These are phyloP conservation scores for Tephrocybe sp. DNA, from an alignment of 768 basidiomycete genomes.

Conservation along the genomic window DNA sequence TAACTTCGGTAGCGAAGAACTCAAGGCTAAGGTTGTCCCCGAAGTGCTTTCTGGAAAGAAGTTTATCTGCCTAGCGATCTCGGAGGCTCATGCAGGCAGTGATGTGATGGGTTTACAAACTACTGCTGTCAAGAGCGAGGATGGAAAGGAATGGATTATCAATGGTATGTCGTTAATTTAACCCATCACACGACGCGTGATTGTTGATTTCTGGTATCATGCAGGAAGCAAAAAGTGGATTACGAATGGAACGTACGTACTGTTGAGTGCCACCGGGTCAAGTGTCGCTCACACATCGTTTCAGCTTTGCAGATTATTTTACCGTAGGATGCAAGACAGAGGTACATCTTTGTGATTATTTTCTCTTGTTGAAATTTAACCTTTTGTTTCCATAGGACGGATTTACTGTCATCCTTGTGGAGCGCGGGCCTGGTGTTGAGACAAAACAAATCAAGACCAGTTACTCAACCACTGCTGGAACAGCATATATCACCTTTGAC, in stretches of 20 bases:
- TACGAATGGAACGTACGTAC: conserved; percentile 66
- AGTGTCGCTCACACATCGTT: background rate
- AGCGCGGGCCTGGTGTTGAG: conserved; percentile 54
- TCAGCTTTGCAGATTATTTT: conserved; percentile 56
- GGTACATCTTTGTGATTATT: conserved; percentile 12
- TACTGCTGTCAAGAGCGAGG: conserved; percentile 72
- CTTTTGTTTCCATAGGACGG: conserved; percentile 34
- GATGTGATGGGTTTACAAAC: conserved; percentile 83
- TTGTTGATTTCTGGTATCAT: background rate
- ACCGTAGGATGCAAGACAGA: conserved; percentile 73
- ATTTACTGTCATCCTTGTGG: conserved; percentile 32
- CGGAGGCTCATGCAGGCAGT: conserved; percentile 84
- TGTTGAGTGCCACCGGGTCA: too few species aligned
- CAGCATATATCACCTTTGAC: conserved; percentile 80
- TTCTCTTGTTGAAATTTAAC: conserved; percentile 52
- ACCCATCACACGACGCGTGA: background rate
- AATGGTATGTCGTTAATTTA: conserved; percentile 43
- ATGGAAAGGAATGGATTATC: conserved; percentile 83
- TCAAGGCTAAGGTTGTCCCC: conserved; percentile 55
- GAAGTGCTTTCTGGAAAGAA: conserved; percentile 76
- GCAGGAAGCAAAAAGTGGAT: conserved; percentile 80
- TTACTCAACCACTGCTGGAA: conserved; percentile 89
- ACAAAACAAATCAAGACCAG: conserved; percentile 64
- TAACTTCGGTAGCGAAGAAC: conserved; percentile 75
- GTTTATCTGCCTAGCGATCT: conserved; percentile 84